Evolutionary conservation across 306 rosid genomes (phyloP).

Genomic region (Prunus kanzakura): DNA sequence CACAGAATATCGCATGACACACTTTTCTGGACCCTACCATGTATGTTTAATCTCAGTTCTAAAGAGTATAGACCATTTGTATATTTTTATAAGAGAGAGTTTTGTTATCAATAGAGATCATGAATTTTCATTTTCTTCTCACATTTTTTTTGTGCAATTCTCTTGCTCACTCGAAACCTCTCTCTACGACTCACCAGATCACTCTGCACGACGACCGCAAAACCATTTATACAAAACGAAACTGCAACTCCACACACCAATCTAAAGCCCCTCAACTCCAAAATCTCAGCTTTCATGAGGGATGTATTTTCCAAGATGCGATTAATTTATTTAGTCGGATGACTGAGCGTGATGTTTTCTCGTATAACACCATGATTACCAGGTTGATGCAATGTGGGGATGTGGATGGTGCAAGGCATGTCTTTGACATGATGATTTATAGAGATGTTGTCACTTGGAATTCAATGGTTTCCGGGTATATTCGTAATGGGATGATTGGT

Average conservation of each 20-base stretch:
- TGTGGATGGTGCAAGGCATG: constrained; percentile 35
- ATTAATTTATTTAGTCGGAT: constrained; percentile 28
- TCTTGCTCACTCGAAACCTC: constrained; percentile 27
- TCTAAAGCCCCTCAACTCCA: constrained; percentile 45
- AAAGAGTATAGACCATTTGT: background rate
- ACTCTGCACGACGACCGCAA: constrained; percentile 14
- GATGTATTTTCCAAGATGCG: constrained; percentile 25
- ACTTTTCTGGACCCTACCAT: background rate
- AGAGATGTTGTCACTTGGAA: constrained; percentile 50
- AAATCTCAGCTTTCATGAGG: constrained; percentile 40
- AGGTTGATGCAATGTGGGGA: constrained; percentile 57
- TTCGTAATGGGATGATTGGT: constrained; percentile 39
- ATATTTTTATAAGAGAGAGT: background rate
- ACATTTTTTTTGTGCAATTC: background rate
- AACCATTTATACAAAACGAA: constrained; percentile 2
- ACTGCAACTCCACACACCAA: background rate
- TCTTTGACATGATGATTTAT: constrained; percentile 35
- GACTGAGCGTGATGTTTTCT: constrained; percentile 38
- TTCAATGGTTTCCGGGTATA: constrained; percentile 49
- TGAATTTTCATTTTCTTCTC: background rate
- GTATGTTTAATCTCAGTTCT: background rate
- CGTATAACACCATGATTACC: constrained; percentile 43
- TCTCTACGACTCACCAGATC: constrained; percentile 6
- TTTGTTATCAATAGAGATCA: constrained; percentile 1
- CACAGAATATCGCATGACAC: background rate